Percentiles rank a stretch among this genome's conserved stretches.
Conservation (phyloP, 1,139 yeast species). For the Geotrichum siamense region DNA sequence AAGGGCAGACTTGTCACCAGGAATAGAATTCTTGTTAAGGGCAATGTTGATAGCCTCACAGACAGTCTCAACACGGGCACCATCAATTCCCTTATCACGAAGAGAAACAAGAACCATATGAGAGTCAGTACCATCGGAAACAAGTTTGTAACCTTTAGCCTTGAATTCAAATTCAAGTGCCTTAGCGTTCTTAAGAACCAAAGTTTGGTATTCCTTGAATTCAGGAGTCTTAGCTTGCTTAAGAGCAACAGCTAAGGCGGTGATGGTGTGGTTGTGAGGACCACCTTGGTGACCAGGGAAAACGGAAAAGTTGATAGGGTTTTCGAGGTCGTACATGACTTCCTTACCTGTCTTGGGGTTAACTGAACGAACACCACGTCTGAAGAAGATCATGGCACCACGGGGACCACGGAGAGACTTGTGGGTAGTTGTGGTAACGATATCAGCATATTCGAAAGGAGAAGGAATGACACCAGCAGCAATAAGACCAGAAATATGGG, state of each 20-base stretch:
- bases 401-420: conserved; percentile 97
- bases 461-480: conserved; percentile 89
- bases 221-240: conserved; percentile 86
- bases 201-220: conserved; percentile 75
- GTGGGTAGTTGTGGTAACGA: conserved; percentile 96
- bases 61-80: conserved; percentile 91
- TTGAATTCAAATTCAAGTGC: conserved; percentile 65
- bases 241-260: conserved; percentile 90
- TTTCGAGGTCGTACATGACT: conserved; percentile 76
- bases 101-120: conserved; percentile 84
- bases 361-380: conserved; percentile 79
- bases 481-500: conserved; percentile 90
- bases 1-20: conserved; percentile 91
- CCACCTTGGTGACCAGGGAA: conserved; percentile 99
- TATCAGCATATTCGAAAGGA: conserved; percentile 91
- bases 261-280: conserved; percentile 95
- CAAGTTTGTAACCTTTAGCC: conserved; percentile 65
- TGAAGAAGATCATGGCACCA: conserved; percentile 97
- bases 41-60: conserved; percentile 88
- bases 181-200: conserved; percentile 74
- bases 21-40: conserved; percentile 90
- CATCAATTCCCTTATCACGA: conserved; percentile 80
- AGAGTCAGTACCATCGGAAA: conserved; percentile 90
- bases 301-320: conserved; percentile 86
- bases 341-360: conserved; percentile 81